These are phyloP conservation scores for Escovopsis sp. DNA, from an alignment of 2,329 filamentous ascomycete genomes.

Conservation along the genomic window DNA sequence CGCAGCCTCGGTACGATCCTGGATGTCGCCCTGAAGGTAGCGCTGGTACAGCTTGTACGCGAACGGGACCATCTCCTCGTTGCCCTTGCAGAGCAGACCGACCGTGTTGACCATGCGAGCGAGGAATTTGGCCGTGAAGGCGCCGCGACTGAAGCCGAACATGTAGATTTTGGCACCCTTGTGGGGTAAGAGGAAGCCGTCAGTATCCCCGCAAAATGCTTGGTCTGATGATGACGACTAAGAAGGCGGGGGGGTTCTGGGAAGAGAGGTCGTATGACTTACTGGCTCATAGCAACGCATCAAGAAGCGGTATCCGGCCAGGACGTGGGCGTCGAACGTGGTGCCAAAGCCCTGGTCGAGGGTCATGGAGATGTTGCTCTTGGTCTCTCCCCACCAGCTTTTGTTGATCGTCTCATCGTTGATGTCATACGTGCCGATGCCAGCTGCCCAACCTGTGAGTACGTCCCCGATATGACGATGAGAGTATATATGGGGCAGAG, in stretches of 20 bases:
- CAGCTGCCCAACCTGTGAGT: slow-evolving; percentile 16
- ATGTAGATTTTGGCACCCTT: slow-evolving; percentile 37
- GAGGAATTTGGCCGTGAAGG: slow-evolving; percentile 38
- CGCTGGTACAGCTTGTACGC: slow-evolving; percentile 30
- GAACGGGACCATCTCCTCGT: slow-evolving; percentile 39
- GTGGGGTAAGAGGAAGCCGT: neutral
- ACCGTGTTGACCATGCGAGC: slow-evolving; percentile 35
- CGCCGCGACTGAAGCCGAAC: slow-evolving; percentile 38
- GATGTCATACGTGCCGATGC: slow-evolving; percentile 34
- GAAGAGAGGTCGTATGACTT: slow-evolving; percentile 6
- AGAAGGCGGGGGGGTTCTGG: neutral
- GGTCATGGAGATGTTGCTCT: slow-evolving; percentile 22
- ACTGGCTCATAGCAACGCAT: slow-evolving; percentile 37
- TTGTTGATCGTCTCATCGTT: slow-evolving; percentile 28
- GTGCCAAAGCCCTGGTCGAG: slow-evolving; percentile 29
- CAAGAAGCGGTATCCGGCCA: slow-evolving; percentile 37
- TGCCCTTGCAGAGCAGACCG: slow-evolving; percentile 34
- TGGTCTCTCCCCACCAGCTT: slow-evolving; percentile 17
- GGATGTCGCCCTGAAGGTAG: slow-evolving; percentile 24
- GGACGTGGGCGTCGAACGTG: slow-evolving; percentile 36
- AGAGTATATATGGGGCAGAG: too few species aligned
- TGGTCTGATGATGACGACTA: neutral
- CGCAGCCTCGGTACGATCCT: slow-evolving; percentile 15
- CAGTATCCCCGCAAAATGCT: too few species aligned
- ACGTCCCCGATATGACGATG: too few species aligned